Conservation (phyloP, 1,139 yeast genomes). For the Blastobotrys elegans region DNA sequence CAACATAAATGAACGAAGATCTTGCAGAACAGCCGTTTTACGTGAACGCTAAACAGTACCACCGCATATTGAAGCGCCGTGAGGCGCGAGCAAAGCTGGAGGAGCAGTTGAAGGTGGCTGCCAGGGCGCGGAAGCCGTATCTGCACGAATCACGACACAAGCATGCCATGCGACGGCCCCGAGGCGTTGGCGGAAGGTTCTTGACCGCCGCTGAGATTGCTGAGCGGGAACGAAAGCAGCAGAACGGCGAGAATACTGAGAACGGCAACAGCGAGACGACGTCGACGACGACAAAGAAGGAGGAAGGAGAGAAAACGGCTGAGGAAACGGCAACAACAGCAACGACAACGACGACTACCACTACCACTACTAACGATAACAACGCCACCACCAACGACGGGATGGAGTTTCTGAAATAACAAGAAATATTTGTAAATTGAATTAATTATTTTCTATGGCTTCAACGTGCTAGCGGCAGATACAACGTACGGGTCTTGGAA, state of each 20-base stretch:
- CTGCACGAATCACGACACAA: slow-evolving; percentile 96
- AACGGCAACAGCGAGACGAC: not conserved
- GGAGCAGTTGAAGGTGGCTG: slow-evolving; percentile 70
- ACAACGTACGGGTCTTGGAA: slow-evolving; percentile 4
- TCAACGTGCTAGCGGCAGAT: slow-evolving; percentile 9
- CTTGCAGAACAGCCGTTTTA: slow-evolving; percentile 83
- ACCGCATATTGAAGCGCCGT: slow-evolving; percentile 86
- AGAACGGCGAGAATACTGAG: not conserved
- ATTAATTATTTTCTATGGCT: not conserved
- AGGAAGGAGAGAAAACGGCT: not conserved
- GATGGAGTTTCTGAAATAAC: slow-evolving; percentile 2
- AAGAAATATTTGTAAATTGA: not conserved
- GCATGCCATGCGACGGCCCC: slow-evolving; percentile 98
- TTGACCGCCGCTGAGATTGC: slow-evolving; percentile 96
- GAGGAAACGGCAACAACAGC: no score
- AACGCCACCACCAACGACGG: slow-evolving; percentile 1
- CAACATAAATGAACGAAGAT: slow-evolving; percentile 7
- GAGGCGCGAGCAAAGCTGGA: slow-evolving; percentile 91
- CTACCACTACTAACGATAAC: not conserved
- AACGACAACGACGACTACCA: not conserved
- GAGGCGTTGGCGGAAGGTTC: slow-evolving; percentile 98
- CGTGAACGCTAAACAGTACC: slow-evolving; percentile 97
- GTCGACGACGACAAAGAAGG: not conserved
- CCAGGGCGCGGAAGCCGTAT: slow-evolving; percentile 89
- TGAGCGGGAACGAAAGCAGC: slow-evolving; percentile 60